Conservation (phyloP, 1,284 basidiomycete genomes). For the Cutaneotrichosporon daszewskae region DNA sequence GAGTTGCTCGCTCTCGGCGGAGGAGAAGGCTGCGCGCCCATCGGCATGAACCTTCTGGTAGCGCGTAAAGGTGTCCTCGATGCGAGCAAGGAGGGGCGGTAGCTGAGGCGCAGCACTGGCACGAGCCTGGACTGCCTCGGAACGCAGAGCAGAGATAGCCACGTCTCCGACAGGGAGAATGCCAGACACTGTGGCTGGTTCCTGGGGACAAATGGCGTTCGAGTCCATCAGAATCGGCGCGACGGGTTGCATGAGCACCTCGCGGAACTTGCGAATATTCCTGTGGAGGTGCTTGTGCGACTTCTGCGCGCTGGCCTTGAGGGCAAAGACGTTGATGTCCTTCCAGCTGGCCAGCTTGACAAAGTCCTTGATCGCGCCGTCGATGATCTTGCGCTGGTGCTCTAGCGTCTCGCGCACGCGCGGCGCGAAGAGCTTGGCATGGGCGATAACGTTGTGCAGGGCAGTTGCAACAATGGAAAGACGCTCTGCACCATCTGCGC, state of each 20-base stretch:
- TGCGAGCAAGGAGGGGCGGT: conserved; percentile 23
- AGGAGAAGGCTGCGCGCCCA: conserved; percentile 18
- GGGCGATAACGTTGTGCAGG: conserved; percentile 61
- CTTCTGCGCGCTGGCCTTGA: conserved; percentile 84
- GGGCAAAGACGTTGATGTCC: conserved; percentile 90
- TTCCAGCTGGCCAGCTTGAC: conserved; percentile 98
- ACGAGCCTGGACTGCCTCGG: conserved; percentile 12
- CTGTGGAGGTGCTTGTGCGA: conserved; percentile 91
- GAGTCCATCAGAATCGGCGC: conserved; percentile 38
- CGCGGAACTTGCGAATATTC: conserved; percentile 85
- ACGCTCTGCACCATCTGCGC: conserved; percentile 47
- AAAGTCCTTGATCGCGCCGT: conserved; percentile 76
- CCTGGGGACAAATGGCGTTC: conserved; percentile 30
- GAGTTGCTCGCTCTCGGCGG: conserved; percentile 37
- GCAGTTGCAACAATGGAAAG: conserved; percentile 55
- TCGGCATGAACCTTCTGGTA: conserved; percentile 34
- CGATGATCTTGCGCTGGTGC: conserved; percentile 60
- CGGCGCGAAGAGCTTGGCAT: conserved; percentile 62
- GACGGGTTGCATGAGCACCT: conserved; percentile 72
- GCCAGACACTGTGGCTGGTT: conserved; percentile 8
- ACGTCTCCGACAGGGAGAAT: conserved; percentile 7
- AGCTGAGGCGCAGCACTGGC: conserved; percentile 2
- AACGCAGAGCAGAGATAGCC: conserved; percentile 5
- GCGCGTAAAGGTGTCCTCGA: conserved; percentile 39
- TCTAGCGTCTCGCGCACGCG: conserved; percentile 55